These are phyloP conservation scores for Mycena filopes DNA, from an alignment of 768 basidiomycete species.

Conservation along the genomic window DNA sequence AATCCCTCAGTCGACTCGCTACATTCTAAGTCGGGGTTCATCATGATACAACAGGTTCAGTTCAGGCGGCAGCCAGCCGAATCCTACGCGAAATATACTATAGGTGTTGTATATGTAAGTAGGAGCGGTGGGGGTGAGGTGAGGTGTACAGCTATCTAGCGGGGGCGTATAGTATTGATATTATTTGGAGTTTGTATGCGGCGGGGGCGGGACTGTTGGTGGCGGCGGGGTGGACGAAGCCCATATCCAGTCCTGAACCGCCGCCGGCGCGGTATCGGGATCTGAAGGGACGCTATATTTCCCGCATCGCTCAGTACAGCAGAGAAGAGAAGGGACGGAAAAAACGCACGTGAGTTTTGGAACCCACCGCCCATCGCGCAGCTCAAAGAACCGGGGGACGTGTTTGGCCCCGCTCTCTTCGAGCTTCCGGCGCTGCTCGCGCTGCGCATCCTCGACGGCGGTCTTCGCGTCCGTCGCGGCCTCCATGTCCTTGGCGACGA, in stretches of 20 bases:
- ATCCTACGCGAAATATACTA: slow-evolving; percentile 16
- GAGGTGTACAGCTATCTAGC: slow-evolving; percentile 30
- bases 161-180: slow-evolving; percentile 32
- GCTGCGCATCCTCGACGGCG: slow-evolving; percentile 90
- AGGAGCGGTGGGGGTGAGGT: background rate
- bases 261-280: slow-evolving; percentile 70
- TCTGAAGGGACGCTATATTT: slow-evolving; percentile 73
- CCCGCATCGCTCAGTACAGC: slow-evolving; percentile 15
- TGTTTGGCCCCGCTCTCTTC: slow-evolving; percentile 80
- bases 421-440: slow-evolving; percentile 77
- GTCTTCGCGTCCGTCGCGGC: slow-evolving; percentile 92
- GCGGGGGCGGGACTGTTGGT: slow-evolving; percentile 23
- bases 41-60: slow-evolving; percentile 18
- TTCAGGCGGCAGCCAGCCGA: slow-evolving; percentile 6
- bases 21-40: background rate
- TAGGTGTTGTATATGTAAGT: slow-evolving; percentile 15
- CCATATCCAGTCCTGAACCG: slow-evolving; percentile 87
- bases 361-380: slow-evolving; percentile 80
- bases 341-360: slow-evolving; percentile 78
- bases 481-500: slow-evolving; percentile 91
- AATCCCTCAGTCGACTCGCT: background rate
- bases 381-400: slow-evolving; percentile 84
- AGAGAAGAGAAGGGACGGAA: slow-evolving; percentile 14
- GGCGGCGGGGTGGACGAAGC: slow-evolving; percentile 39
- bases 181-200: slow-evolving; percentile 22